These are phyloP conservation scores for Oidium heveae DNA, from an alignment of 2,329 filamentous ascomycete species.

Conservation along the genomic window DNA sequence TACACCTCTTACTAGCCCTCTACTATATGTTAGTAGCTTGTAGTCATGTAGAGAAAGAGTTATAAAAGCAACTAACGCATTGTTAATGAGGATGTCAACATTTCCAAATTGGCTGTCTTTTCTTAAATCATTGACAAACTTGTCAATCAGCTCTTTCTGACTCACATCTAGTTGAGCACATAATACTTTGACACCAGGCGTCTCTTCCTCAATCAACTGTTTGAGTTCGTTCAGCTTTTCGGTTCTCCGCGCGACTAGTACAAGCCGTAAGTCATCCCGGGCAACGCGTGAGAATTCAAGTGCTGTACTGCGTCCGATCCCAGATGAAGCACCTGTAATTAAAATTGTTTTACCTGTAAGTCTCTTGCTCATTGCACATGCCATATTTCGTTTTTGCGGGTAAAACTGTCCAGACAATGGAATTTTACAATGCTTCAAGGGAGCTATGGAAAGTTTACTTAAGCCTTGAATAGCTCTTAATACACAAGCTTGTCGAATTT, in stretches of 20 bases:
- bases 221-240: slow-evolving; percentile 57
- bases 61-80: slow-evolving; percentile 39
- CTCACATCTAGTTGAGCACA: slow-evolving; percentile 71
- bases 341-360: slow-evolving; percentile 81
- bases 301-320: slow-evolving; percentile 66
- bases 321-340: slow-evolving; percentile 82
- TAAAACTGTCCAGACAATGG: too few species aligned
- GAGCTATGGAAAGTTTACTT: too few species aligned
- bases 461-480: too few species aligned
- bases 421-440: too few species aligned
- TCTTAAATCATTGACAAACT: slow-evolving; percentile 48
- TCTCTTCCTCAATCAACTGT: slow-evolving; percentile 30
- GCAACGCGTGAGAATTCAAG: slow-evolving; percentile 76
- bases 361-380: slow-evolving; percentile 43
- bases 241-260: slow-evolving; percentile 68
- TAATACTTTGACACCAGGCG: slow-evolving; percentile 15
- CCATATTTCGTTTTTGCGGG: not conserved
- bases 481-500: too few species aligned
- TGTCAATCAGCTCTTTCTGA: slow-evolving; percentile 44
- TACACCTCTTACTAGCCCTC: slow-evolving; percentile 71
- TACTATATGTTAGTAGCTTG: slow-evolving; percentile 14
- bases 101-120: slow-evolving; percentile 45
- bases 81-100: slow-evolving; percentile 81
- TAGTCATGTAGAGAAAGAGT: slow-evolving; percentile 2
- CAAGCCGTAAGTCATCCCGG: slow-evolving; percentile 52